Evolutionary conservation across 768 basidiomycete species (phyloP).

Genomic region (Russula brevipes): DNA sequence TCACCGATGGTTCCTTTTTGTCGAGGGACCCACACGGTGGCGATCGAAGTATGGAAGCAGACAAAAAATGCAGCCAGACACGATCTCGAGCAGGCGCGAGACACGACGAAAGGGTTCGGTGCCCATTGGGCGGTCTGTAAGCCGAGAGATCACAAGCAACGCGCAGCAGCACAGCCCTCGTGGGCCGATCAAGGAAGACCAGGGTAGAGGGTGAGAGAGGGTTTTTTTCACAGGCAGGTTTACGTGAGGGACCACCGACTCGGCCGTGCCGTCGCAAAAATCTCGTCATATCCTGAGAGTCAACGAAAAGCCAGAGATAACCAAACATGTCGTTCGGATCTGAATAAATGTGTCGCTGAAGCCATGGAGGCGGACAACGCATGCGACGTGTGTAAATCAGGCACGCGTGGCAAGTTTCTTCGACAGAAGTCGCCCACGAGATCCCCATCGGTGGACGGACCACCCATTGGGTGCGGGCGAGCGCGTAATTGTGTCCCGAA

Average conservation of each 20-base stretch:
- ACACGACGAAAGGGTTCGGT: background rate
- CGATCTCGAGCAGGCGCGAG: background rate
- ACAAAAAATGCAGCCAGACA: background rate
- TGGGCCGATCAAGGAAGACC: slow-evolving; percentile 2
- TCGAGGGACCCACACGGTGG: background rate
- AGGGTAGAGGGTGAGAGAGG: background rate
- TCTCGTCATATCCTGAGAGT: background rate
- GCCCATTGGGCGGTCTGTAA: background rate
- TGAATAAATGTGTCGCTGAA: background rate
- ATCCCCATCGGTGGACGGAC: slow-evolving; percentile 1
- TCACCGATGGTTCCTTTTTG: background rate
- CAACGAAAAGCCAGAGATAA: slow-evolving; percentile 11
- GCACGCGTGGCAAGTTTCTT: background rate
- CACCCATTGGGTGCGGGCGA: too few relatives aligned
- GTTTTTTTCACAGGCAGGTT: background rate
- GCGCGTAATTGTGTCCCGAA: background rate
- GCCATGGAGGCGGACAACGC: background rate
- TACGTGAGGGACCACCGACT: background rate
- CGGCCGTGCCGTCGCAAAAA: background rate
- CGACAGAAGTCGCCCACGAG: background rate
- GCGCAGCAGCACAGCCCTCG: background rate
- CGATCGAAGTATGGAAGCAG: background rate
- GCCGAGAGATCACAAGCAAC: background rate
- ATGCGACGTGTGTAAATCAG: background rate
- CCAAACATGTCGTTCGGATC: background rate